Conservation (phyloP, 768 basidiomycete species). For the Boletus huronensis region DNA sequence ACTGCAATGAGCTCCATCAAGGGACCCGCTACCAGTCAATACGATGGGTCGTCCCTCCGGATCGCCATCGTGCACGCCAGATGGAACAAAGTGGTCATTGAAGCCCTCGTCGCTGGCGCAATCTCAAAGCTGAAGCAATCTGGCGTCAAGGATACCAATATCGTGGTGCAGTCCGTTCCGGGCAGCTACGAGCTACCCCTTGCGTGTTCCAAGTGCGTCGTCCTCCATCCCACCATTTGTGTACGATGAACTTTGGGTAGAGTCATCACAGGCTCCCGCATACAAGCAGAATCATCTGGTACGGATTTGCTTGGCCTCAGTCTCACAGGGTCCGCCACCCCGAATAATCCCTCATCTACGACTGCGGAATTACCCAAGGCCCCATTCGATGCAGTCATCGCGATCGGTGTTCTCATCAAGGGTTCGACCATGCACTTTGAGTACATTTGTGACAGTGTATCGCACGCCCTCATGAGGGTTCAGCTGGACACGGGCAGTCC, state of each 20-base stretch:
- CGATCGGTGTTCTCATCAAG: conserved; percentile 97
- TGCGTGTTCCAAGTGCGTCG: conserved; percentile 77
- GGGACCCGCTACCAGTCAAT: conserved; percentile 58
- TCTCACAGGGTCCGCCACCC: conserved; percentile 38
- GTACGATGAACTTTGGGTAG: conserved; percentile 39
- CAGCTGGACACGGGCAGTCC: conserved; percentile 93
- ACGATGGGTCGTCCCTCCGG: conserved; percentile 80
- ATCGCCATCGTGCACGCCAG: conserved; percentile 92
- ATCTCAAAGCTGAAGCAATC: conserved; percentile 73
- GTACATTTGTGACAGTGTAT: conserved; percentile 93
- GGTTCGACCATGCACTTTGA: conserved; percentile 99
- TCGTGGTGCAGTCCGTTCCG: conserved; percentile 87
- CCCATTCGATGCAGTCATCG: conserved; percentile 94
- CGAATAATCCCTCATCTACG: conserved; percentile 27
- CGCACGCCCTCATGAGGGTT: conserved; percentile 91
- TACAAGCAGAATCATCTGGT: conserved; percentile 74
- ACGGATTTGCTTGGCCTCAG: conserved; percentile 68
- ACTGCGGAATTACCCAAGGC: conserved; percentile 42
- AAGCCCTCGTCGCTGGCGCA: conserved; percentile 78
- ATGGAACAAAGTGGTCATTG: conserved; percentile 91
- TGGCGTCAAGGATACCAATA: conserved; percentile 88
- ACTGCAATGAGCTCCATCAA: conserved; percentile 56
- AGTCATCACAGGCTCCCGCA: conserved; percentile 83
- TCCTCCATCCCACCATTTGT: not conserved
- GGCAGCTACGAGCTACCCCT: conserved; percentile 93